These are phyloP conservation scores for Neurospora discreta DNA, from an alignment of 495 filamentous ascomycete genomes.

Conservation along the genomic window DNA sequence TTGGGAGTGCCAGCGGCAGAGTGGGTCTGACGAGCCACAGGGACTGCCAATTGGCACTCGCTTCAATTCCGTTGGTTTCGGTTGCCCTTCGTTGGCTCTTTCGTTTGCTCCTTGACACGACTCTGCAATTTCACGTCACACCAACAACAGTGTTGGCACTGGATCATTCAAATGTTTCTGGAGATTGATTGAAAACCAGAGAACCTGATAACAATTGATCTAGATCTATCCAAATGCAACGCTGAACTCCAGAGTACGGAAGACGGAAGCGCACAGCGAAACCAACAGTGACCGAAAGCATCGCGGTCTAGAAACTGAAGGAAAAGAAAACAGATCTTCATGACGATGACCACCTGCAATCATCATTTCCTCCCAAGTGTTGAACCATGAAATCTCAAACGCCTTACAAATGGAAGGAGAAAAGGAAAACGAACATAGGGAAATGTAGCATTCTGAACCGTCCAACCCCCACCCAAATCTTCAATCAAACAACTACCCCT, in stretches of 20 bases:
- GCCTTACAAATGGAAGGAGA: background rate
- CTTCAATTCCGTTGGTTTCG: background rate
- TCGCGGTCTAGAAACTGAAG: background rate
- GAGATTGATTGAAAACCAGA: background rate
- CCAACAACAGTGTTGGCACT: background rate
- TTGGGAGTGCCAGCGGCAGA: background rate
- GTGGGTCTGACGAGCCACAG: background rate
- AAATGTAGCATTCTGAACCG: background rate
- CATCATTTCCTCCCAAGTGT: background rate
- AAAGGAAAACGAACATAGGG: background rate
- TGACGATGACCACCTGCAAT: background rate
- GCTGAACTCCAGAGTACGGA: background rate
- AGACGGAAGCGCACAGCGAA: background rate
- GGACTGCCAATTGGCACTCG: background rate
- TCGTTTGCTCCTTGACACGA: background rate
- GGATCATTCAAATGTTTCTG: background rate
- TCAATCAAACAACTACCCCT: constrained; percentile 3
- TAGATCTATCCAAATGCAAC: background rate
- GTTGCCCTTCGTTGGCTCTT: background rate
- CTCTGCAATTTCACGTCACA: background rate
- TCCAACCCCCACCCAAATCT: background rate
- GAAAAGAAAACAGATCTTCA: background rate
- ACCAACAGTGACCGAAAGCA: background rate
- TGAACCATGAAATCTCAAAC: background rate
- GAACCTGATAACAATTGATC: background rate